Evolutionary conservation across 2,329 filamentous ascomycete species (phyloP).

Genomic region (Pyrenochaeta sp.): DNA sequence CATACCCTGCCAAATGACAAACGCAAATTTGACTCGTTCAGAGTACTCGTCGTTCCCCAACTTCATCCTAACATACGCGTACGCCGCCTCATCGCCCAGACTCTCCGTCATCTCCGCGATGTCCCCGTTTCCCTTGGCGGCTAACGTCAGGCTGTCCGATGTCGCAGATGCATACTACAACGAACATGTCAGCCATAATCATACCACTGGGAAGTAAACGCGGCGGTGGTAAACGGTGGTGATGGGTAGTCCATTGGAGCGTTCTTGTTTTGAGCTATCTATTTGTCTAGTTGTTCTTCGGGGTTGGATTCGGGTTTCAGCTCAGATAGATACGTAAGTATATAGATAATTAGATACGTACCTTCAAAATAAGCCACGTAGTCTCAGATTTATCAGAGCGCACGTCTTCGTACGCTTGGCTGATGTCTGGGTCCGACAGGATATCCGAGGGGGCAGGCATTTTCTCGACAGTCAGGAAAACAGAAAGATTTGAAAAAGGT

Average conservation of each 20-base stretch:
- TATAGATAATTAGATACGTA: too few relatives aligned
- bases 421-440: slow-evolving; percentile 62
- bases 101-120: slow-evolving; percentile 64
- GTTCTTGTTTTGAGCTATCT: too few relatives aligned
- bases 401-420: slow-evolving; percentile 71
- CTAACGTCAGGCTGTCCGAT: slow-evolving; percentile 66
- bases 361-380: slow-evolving; percentile 73
- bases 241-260: too few relatives aligned
- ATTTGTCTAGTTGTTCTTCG: too few relatives aligned
- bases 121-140: slow-evolving; percentile 67
- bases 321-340: slow-evolving; percentile 55
- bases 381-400: slow-evolving; percentile 71
- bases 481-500: too few relatives aligned
- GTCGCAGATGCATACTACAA: slow-evolving; percentile 50
- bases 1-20: slow-evolving; percentile 74
- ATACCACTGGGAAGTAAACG: too few relatives aligned
- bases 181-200: neutral
- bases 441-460: slow-evolving; percentile 44
- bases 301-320: too few relatives aligned
- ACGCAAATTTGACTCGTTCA: slow-evolving; percentile 72
- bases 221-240: too few relatives aligned
- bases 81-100: slow-evolving; percentile 70
- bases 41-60: slow-evolving; percentile 76
- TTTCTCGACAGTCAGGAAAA: neutral
- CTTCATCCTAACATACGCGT: slow-evolving; percentile 66